phyloP scores from a whole-genome alignment of 2,329 filamentous ascomycete species.

The Aspergillus sp. region DNA sequence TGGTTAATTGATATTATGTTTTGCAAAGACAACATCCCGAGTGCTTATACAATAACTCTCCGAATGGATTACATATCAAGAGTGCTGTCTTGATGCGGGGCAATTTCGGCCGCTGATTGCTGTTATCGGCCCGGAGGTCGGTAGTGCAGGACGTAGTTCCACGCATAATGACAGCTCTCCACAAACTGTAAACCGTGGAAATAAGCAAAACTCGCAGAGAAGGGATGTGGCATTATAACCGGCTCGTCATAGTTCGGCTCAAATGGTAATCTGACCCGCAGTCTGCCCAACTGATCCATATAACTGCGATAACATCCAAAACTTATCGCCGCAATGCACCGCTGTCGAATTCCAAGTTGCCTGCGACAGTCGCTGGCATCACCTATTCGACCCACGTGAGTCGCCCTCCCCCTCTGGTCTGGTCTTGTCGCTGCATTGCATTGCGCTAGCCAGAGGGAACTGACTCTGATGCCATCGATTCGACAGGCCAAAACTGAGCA shows the following conservation, averaged over 20 bases:
- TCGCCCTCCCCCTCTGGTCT: neutral
- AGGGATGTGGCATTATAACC: neutral
- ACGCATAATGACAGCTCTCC: neutral
- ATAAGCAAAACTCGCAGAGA: neutral
- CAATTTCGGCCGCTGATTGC: neutral
- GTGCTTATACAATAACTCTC: no score
- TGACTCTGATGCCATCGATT: no score
- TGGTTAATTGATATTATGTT: no score
- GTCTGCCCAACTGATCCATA: neutral
- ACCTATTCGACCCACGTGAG: neutral
- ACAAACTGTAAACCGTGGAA: neutral
- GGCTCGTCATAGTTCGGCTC: neutral
- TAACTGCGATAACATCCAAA: constrained; percentile 4
- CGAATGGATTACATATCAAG: no score
- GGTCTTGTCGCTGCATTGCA: neutral
- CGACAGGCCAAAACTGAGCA: no score
- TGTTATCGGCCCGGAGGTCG: neutral
- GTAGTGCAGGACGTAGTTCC: neutral
- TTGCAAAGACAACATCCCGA: no score
- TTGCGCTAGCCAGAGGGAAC: neutral
- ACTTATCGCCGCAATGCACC: neutral
- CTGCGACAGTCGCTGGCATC: neutral
- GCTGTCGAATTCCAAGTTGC: neutral
- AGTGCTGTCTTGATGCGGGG: neutral
- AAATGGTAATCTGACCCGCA: neutral